phyloP scores from a whole-genome alignment of 176 grass and related monocot genomes.

The Oryza punctata region DNA sequence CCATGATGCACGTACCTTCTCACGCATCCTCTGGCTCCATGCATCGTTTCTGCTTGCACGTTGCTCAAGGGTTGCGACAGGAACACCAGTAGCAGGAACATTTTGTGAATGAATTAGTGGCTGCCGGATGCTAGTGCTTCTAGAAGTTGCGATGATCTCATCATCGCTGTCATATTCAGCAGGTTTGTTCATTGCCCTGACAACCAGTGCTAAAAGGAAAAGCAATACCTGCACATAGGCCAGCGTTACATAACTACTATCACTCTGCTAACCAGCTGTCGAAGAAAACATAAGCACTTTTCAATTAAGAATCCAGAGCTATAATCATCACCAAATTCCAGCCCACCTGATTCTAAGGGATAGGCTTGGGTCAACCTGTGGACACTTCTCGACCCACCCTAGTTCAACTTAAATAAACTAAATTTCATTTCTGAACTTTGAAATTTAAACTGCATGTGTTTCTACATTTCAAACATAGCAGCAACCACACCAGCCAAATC shows the following conservation, averaged over 20 bases:
- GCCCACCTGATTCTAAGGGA: not conserved
- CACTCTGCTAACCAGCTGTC: not conserved
- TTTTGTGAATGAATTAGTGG: slow-evolving; percentile 70
- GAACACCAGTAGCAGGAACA: slow-evolving; percentile 64
- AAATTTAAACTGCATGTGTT: no score
- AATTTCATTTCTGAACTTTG: no score
- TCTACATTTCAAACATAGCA: no score
- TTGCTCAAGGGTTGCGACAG: slow-evolving; percentile 77
- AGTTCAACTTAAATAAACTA: not conserved
- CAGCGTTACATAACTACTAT: not conserved
- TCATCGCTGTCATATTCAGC: slow-evolving; percentile 93
- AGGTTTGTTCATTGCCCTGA: slow-evolving; percentile 88
- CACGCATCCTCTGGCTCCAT: slow-evolving; percentile 97
- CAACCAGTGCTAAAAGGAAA: slow-evolving; percentile 80
- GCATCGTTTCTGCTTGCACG: slow-evolving; percentile 72
- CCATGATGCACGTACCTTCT: slow-evolving; percentile 66
- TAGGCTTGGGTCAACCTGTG: not conserved
- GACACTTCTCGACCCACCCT: not conserved
- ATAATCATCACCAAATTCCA: slow-evolving; percentile 25
- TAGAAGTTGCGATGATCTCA: slow-evolving; percentile 55
- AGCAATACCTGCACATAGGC: slow-evolving; percentile 60
- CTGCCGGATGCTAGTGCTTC: slow-evolving; percentile 64
- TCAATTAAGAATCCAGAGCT: not conserved
- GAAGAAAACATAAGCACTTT: not conserved
- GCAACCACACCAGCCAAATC: no score